A percentile compares a stretch with the other conserved stretches of the same genome.
phyloP scores from a whole-genome alignment of 805 yeast species.

The Nakazawaea anatomiae region DNA sequence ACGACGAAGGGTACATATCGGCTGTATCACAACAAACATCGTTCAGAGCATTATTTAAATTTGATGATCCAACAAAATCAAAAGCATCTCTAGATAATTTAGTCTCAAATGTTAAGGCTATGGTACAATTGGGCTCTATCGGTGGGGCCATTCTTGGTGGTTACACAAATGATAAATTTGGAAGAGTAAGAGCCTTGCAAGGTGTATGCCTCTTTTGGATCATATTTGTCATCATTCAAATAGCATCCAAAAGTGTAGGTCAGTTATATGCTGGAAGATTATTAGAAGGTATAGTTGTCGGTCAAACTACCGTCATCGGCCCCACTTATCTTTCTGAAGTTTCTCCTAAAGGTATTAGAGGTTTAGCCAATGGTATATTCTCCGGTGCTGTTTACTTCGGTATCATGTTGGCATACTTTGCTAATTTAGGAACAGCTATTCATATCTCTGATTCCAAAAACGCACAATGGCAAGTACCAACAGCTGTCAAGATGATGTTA shows the following conservation, averaged over 20 bases:
- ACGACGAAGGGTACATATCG: slow-evolving; percentile 48
- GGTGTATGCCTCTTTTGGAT: slow-evolving; percentile 37
- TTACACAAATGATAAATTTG: slow-evolving; percentile 42
- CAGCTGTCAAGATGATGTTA: slow-evolving; percentile 37
- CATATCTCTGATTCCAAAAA: slow-evolving; percentile 32
- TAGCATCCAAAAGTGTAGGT: slow-evolving; percentile 38
- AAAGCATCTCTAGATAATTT: slow-evolving; percentile 34
- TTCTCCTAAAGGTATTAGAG: slow-evolving; percentile 47
- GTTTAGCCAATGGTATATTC: slow-evolving; percentile 45
- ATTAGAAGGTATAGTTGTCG: slow-evolving; percentile 51
- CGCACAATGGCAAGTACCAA: slow-evolving; percentile 50
- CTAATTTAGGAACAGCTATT: slow-evolving; percentile 45
- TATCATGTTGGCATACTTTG: slow-evolving; percentile 41
- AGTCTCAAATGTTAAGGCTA: slow-evolving; percentile 48
- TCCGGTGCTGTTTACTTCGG: slow-evolving; percentile 58
- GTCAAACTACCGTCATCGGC: slow-evolving; percentile 51
- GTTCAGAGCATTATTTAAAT: slow-evolving; percentile 37
- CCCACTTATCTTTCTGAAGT: slow-evolving; percentile 51
- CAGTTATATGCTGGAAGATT: slow-evolving; percentile 53
- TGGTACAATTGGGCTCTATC: slow-evolving; percentile 49
- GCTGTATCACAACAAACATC: slow-evolving; percentile 39
- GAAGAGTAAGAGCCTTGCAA: slow-evolving; percentile 46
- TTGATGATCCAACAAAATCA: slow-evolving; percentile 31
- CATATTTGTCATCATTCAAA: slow-evolving; percentile 40
- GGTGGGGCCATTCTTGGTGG: slow-evolving; percentile 48